A percentile compares a stretch with the other conserved stretches of the same genome.
These are phyloP conservation scores for Fragaria iinumae DNA, from an alignment of 306 rosid species.

Conservation along the genomic window DNA sequence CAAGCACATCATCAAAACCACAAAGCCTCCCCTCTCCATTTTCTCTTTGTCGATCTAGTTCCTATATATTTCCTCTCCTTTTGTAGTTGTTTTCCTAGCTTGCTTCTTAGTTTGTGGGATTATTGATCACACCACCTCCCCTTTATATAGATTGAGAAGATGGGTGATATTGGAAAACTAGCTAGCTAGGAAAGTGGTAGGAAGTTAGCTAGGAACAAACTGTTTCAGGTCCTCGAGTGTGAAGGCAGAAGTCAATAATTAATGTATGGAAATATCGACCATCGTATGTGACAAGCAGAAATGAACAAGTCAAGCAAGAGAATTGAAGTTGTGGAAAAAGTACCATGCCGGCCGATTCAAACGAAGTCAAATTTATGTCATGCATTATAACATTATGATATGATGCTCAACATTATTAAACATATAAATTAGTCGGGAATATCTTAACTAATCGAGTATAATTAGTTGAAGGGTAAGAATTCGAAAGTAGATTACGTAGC, in stretches of 20 bases:
- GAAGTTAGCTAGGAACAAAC: neutral
- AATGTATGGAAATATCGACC: too few species aligned
- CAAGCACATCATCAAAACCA: constrained; percentile 9
- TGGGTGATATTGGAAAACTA: neutral
- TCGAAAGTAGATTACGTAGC: too few species aligned
- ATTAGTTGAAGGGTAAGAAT: too few species aligned
- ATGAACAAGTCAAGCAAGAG: too few species aligned
- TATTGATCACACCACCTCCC: neutral
- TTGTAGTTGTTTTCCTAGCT: neutral
- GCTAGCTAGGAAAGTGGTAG: neutral
- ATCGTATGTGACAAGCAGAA: too few species aligned
- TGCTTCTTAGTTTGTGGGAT: neutral
- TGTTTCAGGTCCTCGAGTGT: too few species aligned
- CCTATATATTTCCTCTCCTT: neutral
- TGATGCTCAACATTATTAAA: too few species aligned
- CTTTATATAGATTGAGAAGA: neutral
- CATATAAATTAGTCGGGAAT: too few species aligned
- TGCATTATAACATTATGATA: too few species aligned
- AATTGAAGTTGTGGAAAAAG: neutral
- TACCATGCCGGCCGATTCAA: neutral
- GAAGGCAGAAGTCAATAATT: too few species aligned
- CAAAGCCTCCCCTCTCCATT: neutral
- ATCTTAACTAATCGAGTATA: too few species aligned
- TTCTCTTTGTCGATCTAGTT: neutral
- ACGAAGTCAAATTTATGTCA: too few species aligned